Evolutionary conservation across 306 rosid species (phyloP).

Genomic region (Sphenostylis stenocarpa): DNA sequence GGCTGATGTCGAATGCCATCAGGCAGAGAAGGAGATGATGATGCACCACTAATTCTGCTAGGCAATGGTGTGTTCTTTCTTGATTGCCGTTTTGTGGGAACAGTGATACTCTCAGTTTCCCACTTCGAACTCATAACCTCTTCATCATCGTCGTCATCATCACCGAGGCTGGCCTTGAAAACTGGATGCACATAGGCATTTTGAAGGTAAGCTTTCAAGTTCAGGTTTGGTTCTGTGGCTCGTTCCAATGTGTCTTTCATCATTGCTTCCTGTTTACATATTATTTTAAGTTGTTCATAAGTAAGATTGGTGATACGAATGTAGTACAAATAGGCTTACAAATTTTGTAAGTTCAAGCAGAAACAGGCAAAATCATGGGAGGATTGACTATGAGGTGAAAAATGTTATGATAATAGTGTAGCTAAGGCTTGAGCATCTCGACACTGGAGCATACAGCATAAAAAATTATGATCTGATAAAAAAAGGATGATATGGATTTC

Average conservation of each 20-base stretch:
- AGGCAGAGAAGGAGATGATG: conserved; percentile 69
- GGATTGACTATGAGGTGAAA: no score
- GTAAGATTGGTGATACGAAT: no score
- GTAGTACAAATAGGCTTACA: no score
- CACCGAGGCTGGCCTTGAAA: conserved; percentile 66
- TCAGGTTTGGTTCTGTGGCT: conserved; percentile 85
- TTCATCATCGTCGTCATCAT: conserved; percentile 52
- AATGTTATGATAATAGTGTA: no score
- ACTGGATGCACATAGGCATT: conserved; percentile 77
- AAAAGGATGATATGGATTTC: no score
- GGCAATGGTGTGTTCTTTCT: conserved; percentile 81
- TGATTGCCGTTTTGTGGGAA: conserved; percentile 91
- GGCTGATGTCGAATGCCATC: conserved; percentile 41
- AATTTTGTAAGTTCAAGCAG: no score
- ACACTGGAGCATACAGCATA: no score
- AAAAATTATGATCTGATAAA: no score
- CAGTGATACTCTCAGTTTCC: conserved; percentile 70
- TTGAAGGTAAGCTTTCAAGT: conserved; percentile 83
- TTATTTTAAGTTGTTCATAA: neutral
- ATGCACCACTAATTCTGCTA: conserved; percentile 71
- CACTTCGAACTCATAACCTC: conserved; percentile 35
- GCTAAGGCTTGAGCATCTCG: neutral
- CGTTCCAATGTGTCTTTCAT: conserved; percentile 93
- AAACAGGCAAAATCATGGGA: no score
- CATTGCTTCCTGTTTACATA: conserved; percentile 77